phyloP scores from a whole-genome alignment of 176 grass and related monocot species.

The Oryza glaberrima region DNA sequence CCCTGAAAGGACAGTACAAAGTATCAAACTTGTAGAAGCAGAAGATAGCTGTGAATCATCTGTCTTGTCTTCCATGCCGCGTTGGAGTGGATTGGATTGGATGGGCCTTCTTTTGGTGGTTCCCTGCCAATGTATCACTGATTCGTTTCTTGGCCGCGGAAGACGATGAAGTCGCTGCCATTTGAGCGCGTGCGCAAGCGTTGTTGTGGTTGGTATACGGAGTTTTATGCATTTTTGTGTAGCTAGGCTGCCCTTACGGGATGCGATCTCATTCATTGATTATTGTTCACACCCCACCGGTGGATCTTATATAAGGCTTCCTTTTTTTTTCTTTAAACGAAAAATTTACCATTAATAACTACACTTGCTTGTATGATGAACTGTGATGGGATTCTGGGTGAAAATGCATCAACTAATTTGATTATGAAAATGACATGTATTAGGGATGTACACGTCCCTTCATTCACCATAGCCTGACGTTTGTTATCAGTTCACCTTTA shows the following conservation, averaged over 20 bases:
- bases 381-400: background rate
- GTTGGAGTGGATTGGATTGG: conserved; percentile 4
- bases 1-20: background rate
- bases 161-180: background rate
- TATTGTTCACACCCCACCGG: conserved; percentile 12
- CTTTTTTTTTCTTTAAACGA: background rate
- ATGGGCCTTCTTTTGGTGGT: conserved; percentile 61
- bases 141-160: conserved; percentile 38
- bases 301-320: conserved; percentile 2
- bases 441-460: no score
- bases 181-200: background rate
- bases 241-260: conserved; percentile 47
- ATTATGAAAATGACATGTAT: background rate
- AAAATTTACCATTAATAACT: background rate
- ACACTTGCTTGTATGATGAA: background rate
- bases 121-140: conserved; percentile 36
- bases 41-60: conserved; percentile 8
- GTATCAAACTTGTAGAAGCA: conserved; percentile 33
- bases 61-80: conserved; percentile 10
- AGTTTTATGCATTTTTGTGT: conserved; percentile 32
- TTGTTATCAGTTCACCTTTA: background rate
- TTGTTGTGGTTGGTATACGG: conserved; percentile 30
- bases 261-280: conserved; percentile 39
- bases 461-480: background rate
- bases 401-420: background rate